Percentiles rank a stretch among this genome's conserved stretches.
Evolutionary conservation across 139 green algal species (phyloP).

Genomic region (Chlorella sp.): DNA sequence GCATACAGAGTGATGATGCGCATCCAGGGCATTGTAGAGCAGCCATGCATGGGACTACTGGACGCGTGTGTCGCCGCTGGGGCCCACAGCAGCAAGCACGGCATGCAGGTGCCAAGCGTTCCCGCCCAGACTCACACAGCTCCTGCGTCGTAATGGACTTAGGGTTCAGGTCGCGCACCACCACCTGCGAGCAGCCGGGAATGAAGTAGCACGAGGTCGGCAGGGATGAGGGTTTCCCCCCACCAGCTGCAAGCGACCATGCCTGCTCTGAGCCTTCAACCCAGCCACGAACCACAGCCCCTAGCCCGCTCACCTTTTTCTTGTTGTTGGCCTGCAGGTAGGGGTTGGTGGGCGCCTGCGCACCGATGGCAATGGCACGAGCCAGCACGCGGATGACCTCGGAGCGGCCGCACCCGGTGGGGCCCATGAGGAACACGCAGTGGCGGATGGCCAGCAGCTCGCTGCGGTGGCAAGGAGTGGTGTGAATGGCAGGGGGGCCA

Average conservation of each 20-base stretch:
- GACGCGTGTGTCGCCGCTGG: no score
- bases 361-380: conserved; percentile 76
- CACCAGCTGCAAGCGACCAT: no score
- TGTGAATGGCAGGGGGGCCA: no score
- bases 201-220: no score
- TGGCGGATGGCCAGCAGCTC: conserved; percentile 86
- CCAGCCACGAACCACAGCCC: not conserved
- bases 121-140: conserved; percentile 55
- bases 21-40: no score
- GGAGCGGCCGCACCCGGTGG: conserved; percentile 89
- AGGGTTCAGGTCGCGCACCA: conserved; percentile 93
- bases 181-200: conserved; percentile 54
- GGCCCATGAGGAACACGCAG: conserved; percentile 92
- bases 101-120: no score
- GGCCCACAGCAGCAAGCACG: no score
- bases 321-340: conserved; percentile 91
- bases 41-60: no score
- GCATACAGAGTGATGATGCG: no score
- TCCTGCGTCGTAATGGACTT: conserved; percentile 91
- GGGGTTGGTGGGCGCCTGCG: conserved; percentile 80
- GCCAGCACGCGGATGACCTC: conserved; percentile 89
- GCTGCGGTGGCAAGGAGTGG: not conserved
- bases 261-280: no score
- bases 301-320: conserved; percentile 73
- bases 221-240: no score